Percentiles rank a stretch among this genome's conserved stretches.
Evolutionary conservation across 176 grass and related monocot genomes (phyloP).

Genomic region (Olyra latifolia): DNA sequence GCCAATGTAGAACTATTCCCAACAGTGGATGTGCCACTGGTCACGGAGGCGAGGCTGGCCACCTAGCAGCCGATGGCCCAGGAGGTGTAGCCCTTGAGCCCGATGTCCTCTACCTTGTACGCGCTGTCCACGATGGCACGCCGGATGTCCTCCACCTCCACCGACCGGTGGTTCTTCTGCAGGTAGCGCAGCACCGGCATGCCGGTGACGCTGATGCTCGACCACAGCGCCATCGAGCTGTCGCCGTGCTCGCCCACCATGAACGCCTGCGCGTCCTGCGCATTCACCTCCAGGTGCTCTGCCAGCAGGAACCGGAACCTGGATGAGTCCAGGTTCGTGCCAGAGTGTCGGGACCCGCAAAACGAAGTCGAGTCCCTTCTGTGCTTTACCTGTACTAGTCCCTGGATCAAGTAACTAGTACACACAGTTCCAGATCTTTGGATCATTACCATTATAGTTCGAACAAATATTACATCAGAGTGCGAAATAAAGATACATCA

Average conservation of each 20-base stretch:
- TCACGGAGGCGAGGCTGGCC: constrained; percentile 54
- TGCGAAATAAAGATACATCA: no score
- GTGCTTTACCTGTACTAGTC: no score
- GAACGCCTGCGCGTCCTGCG: constrained; percentile 58
- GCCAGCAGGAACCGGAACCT: constrained; percentile 47
- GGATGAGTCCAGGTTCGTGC: constrained; percentile 56
- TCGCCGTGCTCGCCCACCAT: constrained; percentile 61
- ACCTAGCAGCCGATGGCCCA: constrained; percentile 66
- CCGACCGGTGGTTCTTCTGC: constrained; percentile 21
- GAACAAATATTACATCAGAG: no score
- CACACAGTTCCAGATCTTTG: no score
- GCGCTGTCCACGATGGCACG: constrained; percentile 45
- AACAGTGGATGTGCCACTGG: constrained; percentile 50
- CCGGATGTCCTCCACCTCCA: constrained; percentile 39
- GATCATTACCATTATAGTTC: no score
- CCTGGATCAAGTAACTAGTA: no score
- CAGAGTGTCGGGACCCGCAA: no score
- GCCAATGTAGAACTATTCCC: no score
- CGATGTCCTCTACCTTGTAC: constrained; percentile 50
- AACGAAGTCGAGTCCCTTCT: no score
- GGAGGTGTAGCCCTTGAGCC: constrained; percentile 57
- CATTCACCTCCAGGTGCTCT: constrained; percentile 53
- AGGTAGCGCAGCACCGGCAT: constrained; percentile 50
- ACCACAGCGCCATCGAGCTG: constrained; percentile 58
- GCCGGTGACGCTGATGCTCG: constrained; percentile 51